phyloP scores from a whole-genome alignment of 2,329 filamentous ascomycete genomes.

The Graphilbum ipis-grandicollis region DNA sequence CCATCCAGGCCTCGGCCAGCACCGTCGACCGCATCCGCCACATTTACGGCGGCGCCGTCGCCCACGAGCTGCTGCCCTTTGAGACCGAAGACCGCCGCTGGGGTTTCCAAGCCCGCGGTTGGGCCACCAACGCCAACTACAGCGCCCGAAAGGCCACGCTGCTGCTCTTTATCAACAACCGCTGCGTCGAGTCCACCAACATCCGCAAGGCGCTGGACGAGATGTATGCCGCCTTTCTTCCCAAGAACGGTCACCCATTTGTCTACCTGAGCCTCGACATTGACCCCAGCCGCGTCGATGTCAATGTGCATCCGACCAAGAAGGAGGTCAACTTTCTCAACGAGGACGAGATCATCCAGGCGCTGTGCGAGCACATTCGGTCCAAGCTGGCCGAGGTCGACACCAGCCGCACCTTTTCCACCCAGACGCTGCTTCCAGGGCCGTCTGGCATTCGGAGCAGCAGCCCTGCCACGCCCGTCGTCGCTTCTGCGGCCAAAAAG shows the following conservation, averaged over 20 bases:
- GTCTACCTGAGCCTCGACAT: slow-evolving; percentile 85
- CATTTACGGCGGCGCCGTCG: slow-evolving; percentile 68
- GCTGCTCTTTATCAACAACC: slow-evolving; percentile 90
- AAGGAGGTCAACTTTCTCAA: slow-evolving; percentile 94
- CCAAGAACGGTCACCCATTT: slow-evolving; percentile 89
- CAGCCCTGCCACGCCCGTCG: background rate
- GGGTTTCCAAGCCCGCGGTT: slow-evolving; percentile 68
- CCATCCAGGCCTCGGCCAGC: slow-evolving; percentile 56
- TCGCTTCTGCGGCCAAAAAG: slow-evolving; percentile 13
- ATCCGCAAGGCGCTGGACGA: slow-evolving; percentile 87
- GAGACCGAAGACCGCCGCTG: slow-evolving; percentile 55
- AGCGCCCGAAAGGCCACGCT: slow-evolving; percentile 77
- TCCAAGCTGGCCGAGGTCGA: slow-evolving; percentile 71
- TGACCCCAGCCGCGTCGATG: slow-evolving; percentile 80
- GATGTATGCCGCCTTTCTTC: slow-evolving; percentile 71
- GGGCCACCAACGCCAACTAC: slow-evolving; percentile 87
- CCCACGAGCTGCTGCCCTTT: slow-evolving; percentile 75
- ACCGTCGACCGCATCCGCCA: slow-evolving; percentile 75
- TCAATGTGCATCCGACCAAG: slow-evolving; percentile 96
- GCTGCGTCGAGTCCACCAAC: slow-evolving; percentile 73
- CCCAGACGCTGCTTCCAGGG: slow-evolving; percentile 73
- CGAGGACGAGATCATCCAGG: slow-evolving; percentile 86
- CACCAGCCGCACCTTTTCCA: slow-evolving; percentile 84
- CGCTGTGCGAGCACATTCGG: slow-evolving; percentile 66
- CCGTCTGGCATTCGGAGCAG: too few species aligned